These are phyloP conservation scores for Solanum virginianum DNA, from an alignment of 257 asterid genomes.

Conservation along the genomic window DNA sequence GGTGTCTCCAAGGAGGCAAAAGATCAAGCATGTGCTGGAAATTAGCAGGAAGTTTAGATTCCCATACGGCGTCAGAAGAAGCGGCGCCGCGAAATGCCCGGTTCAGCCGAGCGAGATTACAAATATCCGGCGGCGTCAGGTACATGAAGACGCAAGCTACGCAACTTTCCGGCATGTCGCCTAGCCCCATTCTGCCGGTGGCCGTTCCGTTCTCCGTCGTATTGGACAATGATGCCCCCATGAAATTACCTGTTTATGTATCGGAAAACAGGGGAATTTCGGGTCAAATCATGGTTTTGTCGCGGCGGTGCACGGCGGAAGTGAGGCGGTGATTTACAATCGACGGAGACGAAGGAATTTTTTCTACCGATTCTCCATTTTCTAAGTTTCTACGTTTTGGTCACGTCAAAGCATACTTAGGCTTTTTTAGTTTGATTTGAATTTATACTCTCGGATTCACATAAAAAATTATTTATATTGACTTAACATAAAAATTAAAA, in stretches of 20 bases:
- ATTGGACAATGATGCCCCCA: conserved; percentile 90
- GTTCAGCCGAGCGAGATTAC: conserved; percentile 89
- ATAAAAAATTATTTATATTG: not conserved
- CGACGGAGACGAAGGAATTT: not conserved
- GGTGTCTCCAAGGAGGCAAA: conserved; percentile 29
- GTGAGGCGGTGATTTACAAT: not conserved
- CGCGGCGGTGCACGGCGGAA: not conserved
- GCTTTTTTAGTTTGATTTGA: not conserved
- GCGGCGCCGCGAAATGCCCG: conserved; percentile 97
- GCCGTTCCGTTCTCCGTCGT: conserved; percentile 54
- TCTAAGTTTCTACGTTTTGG: not conserved
- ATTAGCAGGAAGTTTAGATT: conserved; percentile 80
- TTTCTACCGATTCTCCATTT: not conserved
- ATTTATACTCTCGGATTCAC: not conserved
- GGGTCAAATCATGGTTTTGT: conserved; percentile 2
- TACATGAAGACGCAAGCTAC: conserved; percentile 79
- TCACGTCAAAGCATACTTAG: not conserved
- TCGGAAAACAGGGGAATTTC: not conserved
- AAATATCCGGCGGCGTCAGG: conserved; percentile 91
- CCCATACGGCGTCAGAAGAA: conserved; percentile 97
- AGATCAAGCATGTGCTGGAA: conserved; percentile 55
- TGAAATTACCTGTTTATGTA: not conserved
- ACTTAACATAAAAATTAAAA: too few species aligned
- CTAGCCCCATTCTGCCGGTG: conserved; percentile 51
- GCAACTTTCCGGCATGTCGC: conserved; percentile 96